A percentile compares a stretch with the other conserved stretches of the same genome.
Evolutionary conservation across 2,329 filamentous ascomycete species (phyloP).

Genomic region (Trichothecium sympodiale): DNA sequence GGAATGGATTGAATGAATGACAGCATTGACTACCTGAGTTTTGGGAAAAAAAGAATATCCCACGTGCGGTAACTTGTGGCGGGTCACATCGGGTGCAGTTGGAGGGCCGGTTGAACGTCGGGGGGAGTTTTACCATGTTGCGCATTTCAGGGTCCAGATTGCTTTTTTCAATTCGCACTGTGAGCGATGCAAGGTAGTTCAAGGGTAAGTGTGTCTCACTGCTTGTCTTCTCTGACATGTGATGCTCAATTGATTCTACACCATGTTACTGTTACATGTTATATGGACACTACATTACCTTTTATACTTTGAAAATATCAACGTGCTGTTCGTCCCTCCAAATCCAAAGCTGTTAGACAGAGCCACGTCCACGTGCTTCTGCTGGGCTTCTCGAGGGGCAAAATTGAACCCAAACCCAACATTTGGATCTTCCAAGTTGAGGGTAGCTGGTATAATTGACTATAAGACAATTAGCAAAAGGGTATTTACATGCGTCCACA

Average conservation of each 20-base stretch:
- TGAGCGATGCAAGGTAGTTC: no score
- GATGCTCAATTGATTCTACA: no score
- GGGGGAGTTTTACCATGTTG: conserved; percentile 1
- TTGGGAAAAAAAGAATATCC: conserved; percentile 9
- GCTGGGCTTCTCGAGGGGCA: conserved; percentile 60
- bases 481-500: background rate
- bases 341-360: conserved; percentile 97
- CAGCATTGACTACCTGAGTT: conserved; percentile 13
- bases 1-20: conserved; percentile 13
- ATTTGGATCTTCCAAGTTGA: conserved; percentile 64
- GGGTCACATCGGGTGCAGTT: background rate
- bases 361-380: conserved; percentile 59
- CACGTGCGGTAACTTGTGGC: background rate
- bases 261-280: no score
- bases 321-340: conserved; percentile 85
- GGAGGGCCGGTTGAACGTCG: conserved; percentile 14
- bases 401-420: conserved; percentile 74
- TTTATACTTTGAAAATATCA: conserved; percentile 53
- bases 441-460: conserved; percentile 72
- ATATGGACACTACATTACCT: background rate
- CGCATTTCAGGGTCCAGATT: no score
- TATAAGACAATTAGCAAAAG: conserved; percentile 22
- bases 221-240: no score
- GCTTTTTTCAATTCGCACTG: no score
- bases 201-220: no score